phyloP scores from a whole-genome alignment of 1,139 yeast genomes.

The Lodderomyces margitis region DNA sequence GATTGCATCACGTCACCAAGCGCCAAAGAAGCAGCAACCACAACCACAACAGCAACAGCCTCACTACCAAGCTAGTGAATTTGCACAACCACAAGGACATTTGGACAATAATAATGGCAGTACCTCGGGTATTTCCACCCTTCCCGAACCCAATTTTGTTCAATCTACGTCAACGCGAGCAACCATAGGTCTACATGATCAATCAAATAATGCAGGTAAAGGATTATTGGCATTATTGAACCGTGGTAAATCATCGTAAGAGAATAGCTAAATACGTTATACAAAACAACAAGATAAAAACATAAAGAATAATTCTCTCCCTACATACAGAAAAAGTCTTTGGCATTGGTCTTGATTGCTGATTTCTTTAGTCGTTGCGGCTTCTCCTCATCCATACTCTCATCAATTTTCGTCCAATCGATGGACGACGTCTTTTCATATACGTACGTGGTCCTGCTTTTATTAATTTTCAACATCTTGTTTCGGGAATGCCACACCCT shows the following conservation, averaged over 20 bases:
- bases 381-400: background rate
- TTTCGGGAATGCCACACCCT: conserved; percentile 6
- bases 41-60: conserved; percentile 1
- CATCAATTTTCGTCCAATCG: background rate
- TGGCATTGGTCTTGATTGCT: conserved; percentile 16
- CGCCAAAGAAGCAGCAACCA: background rate
- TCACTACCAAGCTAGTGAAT: background rate
- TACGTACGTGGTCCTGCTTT: conserved; percentile 6
- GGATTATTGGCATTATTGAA: conserved; percentile 20
- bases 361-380: conserved; percentile 7
- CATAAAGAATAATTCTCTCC: background rate
- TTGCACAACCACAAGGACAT: conserved; percentile 1
- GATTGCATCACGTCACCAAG: conserved; percentile 8
- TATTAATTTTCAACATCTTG: background rate
- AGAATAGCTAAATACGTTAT: too few species aligned
- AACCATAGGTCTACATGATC: conserved; percentile 1
- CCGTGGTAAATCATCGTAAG: conserved; percentile 15
- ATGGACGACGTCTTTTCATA: background rate
- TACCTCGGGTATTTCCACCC: background rate
- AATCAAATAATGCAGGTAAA: conserved; percentile 15
- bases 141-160: background rate
- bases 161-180: background rate
- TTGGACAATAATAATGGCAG: background rate
- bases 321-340: conserved; percentile 17
- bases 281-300: background rate